These are phyloP conservation scores for Lepidium aucheri DNA, from an alignment of 345 rosid species.

Conservation along the genomic window DNA sequence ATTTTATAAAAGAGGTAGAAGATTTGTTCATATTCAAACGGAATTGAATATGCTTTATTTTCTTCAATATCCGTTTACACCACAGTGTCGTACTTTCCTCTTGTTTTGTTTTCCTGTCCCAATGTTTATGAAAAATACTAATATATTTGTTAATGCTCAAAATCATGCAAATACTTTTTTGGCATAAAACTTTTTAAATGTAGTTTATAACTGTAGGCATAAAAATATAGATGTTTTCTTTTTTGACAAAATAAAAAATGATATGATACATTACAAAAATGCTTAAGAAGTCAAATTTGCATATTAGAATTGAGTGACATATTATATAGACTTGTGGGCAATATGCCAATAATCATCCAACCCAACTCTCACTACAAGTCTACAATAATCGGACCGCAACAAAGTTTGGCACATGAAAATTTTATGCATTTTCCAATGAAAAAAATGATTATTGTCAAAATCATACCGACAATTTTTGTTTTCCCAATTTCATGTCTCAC, in stretches of 20 bases:
- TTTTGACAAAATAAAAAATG: not conserved
- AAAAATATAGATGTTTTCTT: too few relatives aligned
- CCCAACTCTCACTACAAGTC: not conserved
- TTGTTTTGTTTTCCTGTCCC: not conserved
- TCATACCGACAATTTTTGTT: too few relatives aligned
- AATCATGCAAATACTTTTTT: not conserved
- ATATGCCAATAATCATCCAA: conserved; percentile 22
- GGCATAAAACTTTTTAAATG: too few relatives aligned
- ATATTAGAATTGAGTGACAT: not conserved
- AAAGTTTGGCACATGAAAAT: too few relatives aligned
- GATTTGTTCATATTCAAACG: not conserved
- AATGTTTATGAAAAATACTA: not conserved
- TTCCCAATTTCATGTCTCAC: too few relatives aligned
- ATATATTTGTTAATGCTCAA: not conserved
- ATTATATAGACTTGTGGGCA: conserved; percentile 1
- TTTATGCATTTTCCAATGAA: too few relatives aligned
- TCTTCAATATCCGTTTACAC: not conserved
- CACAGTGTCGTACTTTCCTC: not conserved
- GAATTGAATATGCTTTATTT: not conserved
- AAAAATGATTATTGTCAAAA: too few relatives aligned
- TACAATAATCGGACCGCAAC: not conserved
- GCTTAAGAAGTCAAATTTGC: conserved; percentile 6
- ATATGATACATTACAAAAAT: not conserved
- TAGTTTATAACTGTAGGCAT: too few relatives aligned
- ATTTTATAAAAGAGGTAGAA: not conserved